Evolutionary conservation across 2,329 filamentous ascomycete species (phyloP).

Genomic region (Canariomyces notabilis): DNA sequence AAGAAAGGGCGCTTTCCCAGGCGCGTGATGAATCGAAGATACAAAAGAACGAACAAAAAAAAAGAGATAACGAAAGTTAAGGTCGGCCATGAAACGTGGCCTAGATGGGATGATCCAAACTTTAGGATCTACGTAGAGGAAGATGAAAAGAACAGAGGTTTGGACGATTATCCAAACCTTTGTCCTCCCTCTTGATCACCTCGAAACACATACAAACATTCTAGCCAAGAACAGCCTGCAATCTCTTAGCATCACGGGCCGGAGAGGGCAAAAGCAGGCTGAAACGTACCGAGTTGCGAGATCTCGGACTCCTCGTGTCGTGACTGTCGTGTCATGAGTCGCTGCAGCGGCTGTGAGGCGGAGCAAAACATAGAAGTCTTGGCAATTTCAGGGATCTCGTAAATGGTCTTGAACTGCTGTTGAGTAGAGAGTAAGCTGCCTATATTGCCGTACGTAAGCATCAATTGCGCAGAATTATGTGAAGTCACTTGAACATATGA

Average conservation of each 20-base stretch:
- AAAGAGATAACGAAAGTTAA: constrained; percentile 4
- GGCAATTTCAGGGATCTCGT: not conserved
- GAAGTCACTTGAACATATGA: too few relatives aligned
- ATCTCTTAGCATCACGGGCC: not conserved
- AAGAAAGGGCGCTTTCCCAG: not conserved
- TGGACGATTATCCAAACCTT: not conserved
- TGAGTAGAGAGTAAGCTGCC: too few relatives aligned
- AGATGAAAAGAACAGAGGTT: not conserved
- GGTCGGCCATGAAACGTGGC: constrained; percentile 2
- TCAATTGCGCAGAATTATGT: too few relatives aligned
- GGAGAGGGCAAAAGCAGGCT: not conserved
- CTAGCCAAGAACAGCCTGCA: constrained; percentile 2
- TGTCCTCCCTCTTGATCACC: not conserved
- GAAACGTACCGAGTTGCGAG: constrained; percentile 1
- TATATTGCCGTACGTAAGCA: too few relatives aligned
- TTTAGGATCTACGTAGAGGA: not conserved
- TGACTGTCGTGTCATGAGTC: not conserved
- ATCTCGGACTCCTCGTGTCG: not conserved
- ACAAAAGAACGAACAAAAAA: not conserved
- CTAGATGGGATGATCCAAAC: not conserved
- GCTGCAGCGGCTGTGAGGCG: not conserved
- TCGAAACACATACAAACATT: constrained; percentile 2
- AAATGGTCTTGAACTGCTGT: too few relatives aligned
- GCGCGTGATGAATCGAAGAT: constrained; percentile 9
- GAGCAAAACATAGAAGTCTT: not conserved